A percentile compares a stretch with the other conserved stretches of the same genome.
Evolutionary conservation across 257 asterid genomes (phyloP).

Genomic region (Solanum tarijense): DNA sequence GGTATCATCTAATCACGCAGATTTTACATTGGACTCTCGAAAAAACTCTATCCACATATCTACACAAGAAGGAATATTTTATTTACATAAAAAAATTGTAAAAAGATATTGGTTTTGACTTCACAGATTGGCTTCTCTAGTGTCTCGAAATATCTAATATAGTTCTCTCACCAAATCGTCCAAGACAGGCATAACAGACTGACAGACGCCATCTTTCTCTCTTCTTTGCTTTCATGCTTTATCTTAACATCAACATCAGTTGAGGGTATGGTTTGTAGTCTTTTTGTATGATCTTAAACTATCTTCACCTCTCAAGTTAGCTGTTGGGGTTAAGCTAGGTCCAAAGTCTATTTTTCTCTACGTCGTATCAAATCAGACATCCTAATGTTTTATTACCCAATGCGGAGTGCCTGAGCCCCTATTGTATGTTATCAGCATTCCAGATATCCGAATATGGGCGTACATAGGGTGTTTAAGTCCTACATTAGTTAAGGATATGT

Average conservation of each 20-base stretch:
- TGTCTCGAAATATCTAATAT: neutral
- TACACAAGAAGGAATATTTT: neutral
- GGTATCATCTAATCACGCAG: neutral
- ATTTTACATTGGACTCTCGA: neutral
- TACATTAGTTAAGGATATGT: neutral
- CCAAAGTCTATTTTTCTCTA: neutral
- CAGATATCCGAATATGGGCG: neutral
- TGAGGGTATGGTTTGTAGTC: neutral
- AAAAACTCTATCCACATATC: neutral
- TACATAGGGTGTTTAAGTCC: neutral
- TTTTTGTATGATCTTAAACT: neutral
- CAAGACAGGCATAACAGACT: neutral
- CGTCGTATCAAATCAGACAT: neutral
- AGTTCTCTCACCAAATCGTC: neutral
- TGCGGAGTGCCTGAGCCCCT: neutral
- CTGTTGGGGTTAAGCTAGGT: neutral
- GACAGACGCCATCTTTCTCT: neutral
- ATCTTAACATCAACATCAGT: neutral
- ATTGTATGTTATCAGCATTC: neutral
- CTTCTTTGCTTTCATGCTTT: neutral
- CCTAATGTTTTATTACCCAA: neutral
- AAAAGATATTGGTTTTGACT: neutral
- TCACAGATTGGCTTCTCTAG: neutral
- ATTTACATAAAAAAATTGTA: neutral
- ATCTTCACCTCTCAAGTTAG: neutral